A percentile compares a stretch with the other conserved stretches of the same genome.
Evolutionary conservation across 352 stramenopile species (phyloP).

Genomic region (Globisporangium rhizosaccharum): DNA sequence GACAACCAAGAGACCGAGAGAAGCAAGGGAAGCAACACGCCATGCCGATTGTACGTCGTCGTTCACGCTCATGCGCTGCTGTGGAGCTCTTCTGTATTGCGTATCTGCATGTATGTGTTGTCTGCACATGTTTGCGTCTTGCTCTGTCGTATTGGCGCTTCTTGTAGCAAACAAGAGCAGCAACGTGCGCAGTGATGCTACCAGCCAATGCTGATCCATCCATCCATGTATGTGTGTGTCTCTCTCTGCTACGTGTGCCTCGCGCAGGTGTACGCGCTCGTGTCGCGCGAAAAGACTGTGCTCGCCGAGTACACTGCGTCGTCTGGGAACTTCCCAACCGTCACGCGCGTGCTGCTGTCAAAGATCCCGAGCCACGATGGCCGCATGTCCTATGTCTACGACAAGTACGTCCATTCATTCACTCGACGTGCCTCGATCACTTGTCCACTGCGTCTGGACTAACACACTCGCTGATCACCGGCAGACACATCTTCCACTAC

Average conservation of each 20-base stretch:
- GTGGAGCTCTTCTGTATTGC: neutral
- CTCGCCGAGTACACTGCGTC: constrained; percentile 96
- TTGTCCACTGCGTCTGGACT: neutral
- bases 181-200: neutral
- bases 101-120: no score
- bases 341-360: constrained; percentile 94
- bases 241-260: neutral
- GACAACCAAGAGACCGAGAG: neutral
- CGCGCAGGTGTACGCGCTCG: constrained; percentile 91
- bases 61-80: neutral
- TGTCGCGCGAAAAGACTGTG: constrained; percentile 97
- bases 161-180: no score
- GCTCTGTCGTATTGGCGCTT: no score
- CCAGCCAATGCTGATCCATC: neutral
- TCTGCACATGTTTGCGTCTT: no score
- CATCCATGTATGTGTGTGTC: neutral
- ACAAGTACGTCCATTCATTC: constrained; percentile 66
- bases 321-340: constrained; percentile 97
- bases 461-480: neutral
- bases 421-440: no score
- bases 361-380: constrained; percentile 94
- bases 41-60: constrained; percentile 15
- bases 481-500: constrained; percentile 93
- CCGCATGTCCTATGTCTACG: constrained; percentile 98
- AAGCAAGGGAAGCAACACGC: neutral